Percentiles rank a stretch among this genome's conserved stretches.
phyloP scores from a whole-genome alignment of 805 yeast species.

The Zygosaccharomyces gambellarensis region DNA sequence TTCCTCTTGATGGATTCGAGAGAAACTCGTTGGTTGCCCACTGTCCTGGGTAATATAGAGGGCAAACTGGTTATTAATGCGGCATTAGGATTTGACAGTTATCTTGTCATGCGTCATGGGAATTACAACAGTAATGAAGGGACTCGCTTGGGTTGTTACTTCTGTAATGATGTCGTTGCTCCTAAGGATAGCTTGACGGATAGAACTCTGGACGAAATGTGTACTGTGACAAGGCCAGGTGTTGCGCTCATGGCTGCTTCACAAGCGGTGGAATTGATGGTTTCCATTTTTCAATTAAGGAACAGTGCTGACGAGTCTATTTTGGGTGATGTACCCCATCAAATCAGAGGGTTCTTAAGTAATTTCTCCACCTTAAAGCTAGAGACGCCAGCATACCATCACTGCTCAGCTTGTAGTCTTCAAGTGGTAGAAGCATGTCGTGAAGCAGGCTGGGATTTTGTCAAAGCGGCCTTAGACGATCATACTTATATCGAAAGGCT shows the following conservation, averaged over 20 bases:
- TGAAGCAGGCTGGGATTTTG: constrained; percentile 73
- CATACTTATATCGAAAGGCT: constrained; percentile 64
- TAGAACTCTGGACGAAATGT: constrained; percentile 93
- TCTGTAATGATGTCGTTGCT: constrained; percentile 92
- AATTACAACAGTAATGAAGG: constrained; percentile 30
- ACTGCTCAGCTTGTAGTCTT: constrained; percentile 84
- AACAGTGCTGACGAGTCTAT: constrained; percentile 32
- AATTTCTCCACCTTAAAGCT: constrained; percentile 60
- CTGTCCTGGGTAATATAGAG: constrained; percentile 65
- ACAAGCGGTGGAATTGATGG: constrained; percentile 76
- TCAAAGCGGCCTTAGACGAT: constrained; percentile 62
- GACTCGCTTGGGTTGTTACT: constrained; percentile 81
- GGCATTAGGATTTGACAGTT: constrained; percentile 93
- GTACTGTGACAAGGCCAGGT: constrained; percentile 97
- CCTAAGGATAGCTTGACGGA: constrained; percentile 86
- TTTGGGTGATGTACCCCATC: constrained; percentile 81
- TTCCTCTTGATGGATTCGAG: constrained; percentile 89
- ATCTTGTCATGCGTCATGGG: constrained; percentile 92
- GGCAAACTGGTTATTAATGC: constrained; percentile 80
- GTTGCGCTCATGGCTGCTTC: constrained; percentile 86
- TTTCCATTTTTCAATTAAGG: constrained; percentile 67
- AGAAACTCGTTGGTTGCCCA: constrained; percentile 97
- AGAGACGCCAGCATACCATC: constrained; percentile 63
- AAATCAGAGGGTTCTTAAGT: constrained; percentile 79
- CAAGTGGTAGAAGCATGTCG: constrained; percentile 50